Evolutionary conservation across 176 grass and related monocot genomes (phyloP).

Genomic region (Tuctoria greenei): DNA sequence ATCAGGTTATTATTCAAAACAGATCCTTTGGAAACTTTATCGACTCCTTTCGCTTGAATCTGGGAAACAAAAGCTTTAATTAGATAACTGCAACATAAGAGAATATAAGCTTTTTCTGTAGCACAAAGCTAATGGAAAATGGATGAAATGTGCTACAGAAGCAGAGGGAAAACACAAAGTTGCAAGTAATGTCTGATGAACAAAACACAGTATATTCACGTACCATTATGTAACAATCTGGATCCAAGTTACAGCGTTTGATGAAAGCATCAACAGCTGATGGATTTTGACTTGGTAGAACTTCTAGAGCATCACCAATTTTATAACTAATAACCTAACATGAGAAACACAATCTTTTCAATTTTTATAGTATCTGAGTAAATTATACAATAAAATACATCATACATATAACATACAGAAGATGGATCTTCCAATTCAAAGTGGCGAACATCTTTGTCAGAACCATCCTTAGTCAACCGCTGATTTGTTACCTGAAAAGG

Average conservation of each 20-base stretch:
- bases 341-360: constrained; percentile 12
- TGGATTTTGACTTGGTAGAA: constrained; percentile 78
- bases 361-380: not conserved
- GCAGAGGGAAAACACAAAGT: constrained; percentile 4
- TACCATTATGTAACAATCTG: constrained; percentile 87
- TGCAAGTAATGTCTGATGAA: not conserved
- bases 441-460: constrained; percentile 77
- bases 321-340: constrained; percentile 74
- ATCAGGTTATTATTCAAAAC: constrained; percentile 43
- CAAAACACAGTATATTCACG: constrained; percentile 19
- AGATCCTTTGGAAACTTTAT: constrained; percentile 46
- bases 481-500: constrained; percentile 48
- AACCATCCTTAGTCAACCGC: constrained; percentile 50
- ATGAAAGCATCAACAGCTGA: constrained; percentile 75
- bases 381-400: not conserved
- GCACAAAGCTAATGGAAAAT: too few relatives aligned
- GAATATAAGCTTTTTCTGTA: constrained; percentile 8
- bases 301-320: constrained; percentile 69
- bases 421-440: constrained; percentile 76
- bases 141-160: not conserved
- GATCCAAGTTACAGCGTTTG: constrained; percentile 79
- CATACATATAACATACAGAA: constrained; percentile 52
- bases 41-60: constrained; percentile 20
- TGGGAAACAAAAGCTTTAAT: constrained; percentile 24
- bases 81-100: constrained; percentile 11